Evolutionary conservation across 2,329 filamentous ascomycete genomes (phyloP).

Genomic region (Scedosporium dehoogii): DNA sequence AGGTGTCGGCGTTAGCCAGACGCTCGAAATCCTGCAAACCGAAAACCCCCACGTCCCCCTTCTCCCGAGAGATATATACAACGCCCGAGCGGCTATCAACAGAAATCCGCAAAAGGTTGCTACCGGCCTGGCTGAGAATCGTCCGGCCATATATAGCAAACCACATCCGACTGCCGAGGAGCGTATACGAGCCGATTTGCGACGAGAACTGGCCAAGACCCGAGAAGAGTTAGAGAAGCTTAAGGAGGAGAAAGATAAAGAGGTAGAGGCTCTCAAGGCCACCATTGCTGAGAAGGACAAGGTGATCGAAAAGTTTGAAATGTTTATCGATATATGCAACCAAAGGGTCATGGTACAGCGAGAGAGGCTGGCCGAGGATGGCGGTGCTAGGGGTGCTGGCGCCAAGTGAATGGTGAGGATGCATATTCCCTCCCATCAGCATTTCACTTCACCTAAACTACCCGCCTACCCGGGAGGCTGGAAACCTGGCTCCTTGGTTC

Average conservation of each 20-base stretch:
- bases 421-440: neutral
- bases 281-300: slow-evolving; percentile 54
- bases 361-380: slow-evolving; percentile 31
- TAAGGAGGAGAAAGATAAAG: slow-evolving; percentile 45
- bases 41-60: slow-evolving; percentile 55
- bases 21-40: slow-evolving; percentile 54
- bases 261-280: slow-evolving; percentile 47
- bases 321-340: slow-evolving; percentile 62
- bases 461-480: neutral
- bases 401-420: neutral
- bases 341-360: slow-evolving; percentile 55
- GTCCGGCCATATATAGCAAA: slow-evolving; percentile 57
- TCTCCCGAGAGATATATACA: slow-evolving; percentile 57
- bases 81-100: slow-evolving; percentile 56
- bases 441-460: neutral
- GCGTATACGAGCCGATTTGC: slow-evolving; percentile 50
- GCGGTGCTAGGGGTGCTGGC: slow-evolving; percentile 9
- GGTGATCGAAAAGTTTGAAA: slow-evolving; percentile 54
- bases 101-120: slow-evolving; percentile 54
- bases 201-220: slow-evolving; percentile 48
- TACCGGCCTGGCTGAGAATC: slow-evolving; percentile 47
- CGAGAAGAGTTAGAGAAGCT: slow-evolving; percentile 46
- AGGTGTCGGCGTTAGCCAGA: slow-evolving; percentile 57
- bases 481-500: neutral
- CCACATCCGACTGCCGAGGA: slow-evolving; percentile 54